Evolutionary conservation across 768 basidiomycete species (phyloP).

Genomic region (Pilatotrama ljubarskyi): DNA sequence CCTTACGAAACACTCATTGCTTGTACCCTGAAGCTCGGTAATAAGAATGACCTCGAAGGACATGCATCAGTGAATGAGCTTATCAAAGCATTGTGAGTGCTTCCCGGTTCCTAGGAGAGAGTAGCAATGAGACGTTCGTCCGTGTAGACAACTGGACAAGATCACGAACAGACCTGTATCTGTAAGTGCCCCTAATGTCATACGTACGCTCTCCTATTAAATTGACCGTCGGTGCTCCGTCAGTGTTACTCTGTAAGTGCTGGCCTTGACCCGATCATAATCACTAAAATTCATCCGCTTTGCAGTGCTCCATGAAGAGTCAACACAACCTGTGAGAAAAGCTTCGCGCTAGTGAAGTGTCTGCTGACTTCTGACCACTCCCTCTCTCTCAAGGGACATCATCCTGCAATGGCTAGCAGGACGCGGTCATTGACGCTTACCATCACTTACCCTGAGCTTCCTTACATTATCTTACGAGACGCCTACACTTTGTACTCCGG

Average conservation of each 20-base stretch:
- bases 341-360: neutral
- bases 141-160: constrained; percentile 68
- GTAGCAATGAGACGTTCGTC: neutral
- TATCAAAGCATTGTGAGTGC: constrained; percentile 69
- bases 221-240: no score
- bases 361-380: constrained; percentile 13
- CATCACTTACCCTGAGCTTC: neutral
- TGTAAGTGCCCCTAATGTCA: constrained; percentile 63
- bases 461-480: constrained; percentile 6
- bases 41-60: constrained; percentile 85
- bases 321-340: constrained; percentile 82
- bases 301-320: constrained; percentile 93
- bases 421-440: constrained; percentile 56
- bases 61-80: constrained; percentile 82
- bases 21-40: constrained; percentile 62
- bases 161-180: constrained; percentile 81
- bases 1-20: neutral
- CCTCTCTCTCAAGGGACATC: constrained; percentile 60
- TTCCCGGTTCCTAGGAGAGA: neutral
- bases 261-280: neutral
- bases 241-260: constrained; percentile 78
- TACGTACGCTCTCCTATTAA: no score
- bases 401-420: constrained; percentile 85
- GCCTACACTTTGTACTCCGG: constrained; percentile 16
- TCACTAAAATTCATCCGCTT: neutral